Base-by-base conservation (phyloP, 2,329 filamentous ascomycete species). In the Paramyrothecium roridum region DNA sequence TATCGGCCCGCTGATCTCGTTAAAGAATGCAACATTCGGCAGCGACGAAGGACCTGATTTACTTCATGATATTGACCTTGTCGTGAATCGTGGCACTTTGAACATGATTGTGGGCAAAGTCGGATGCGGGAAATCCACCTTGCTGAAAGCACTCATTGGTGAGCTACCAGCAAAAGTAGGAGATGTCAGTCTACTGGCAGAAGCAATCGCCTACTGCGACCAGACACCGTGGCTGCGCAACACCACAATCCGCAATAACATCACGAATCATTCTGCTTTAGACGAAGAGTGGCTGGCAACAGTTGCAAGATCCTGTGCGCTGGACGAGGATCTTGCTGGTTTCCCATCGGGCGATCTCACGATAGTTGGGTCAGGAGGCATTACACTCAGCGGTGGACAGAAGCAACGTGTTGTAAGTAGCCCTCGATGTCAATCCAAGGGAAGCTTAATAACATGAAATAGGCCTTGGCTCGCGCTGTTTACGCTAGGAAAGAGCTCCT, bases 391-490 rank as follows among this genome's bases (percentile, higher is more conserved):
- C 43, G 76, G 76, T 37, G 77, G 77, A 1, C 76, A 80, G 53
- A 74, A 68, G 45, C 73, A 76, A 26, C 66, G 75, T 43, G 63
- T 76, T 23, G 73, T 76, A 63, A 55, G 69, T 66, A 26, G 33
- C 8, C 16, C 3, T 48, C 26, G 17, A 21, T 21, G 8, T 19
- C 21, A 2, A 8, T 8, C 3, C n/a, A n/a, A n/a, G n/a, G n/a
- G 6, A 21, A n/a, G 43, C 17, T 34, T 46, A 12, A 52, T 54
- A 43, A 37, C 23, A 53, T 30, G 1, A 21, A 2, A 2, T 13
- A 76, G 66, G 70, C 75, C 3, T 62, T 81, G 2, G 79, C 80
- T 3, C 69, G 80, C 17, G 78, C 78, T 1, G 62, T 81, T 0
- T 82, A 79, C 55, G 68, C 73, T 1, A 59, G 67, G 10, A 66